Percentiles rank a stretch among this genome's conserved stretches.
phyloP scores from a whole-genome alignment of 192 early-diverging fungal genomes.

The Polychytrium aggregatum region DNA sequence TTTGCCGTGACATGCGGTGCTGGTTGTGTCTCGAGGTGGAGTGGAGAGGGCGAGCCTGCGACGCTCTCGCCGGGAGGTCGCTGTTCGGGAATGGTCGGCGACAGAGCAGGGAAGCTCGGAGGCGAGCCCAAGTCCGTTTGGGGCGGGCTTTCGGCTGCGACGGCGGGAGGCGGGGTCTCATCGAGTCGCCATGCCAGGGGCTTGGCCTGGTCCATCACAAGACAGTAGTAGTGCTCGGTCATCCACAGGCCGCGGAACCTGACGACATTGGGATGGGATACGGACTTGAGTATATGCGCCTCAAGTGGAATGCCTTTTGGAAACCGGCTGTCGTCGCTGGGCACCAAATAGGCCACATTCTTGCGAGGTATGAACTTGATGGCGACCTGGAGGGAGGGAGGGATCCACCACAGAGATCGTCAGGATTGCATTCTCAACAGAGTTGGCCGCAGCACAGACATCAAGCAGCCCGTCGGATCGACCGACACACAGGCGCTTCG shows the following conservation, averaged over 20 bases:
- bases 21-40: background rate
- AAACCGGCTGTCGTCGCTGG: conserved; percentile 2
- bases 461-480: background rate
- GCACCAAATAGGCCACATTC: conserved; percentile 5
- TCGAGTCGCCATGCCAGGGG: too few species aligned
- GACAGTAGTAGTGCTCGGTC: conserved; percentile 7
- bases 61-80: too few species aligned
- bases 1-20: background rate
- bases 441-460: too few species aligned
- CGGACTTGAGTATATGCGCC: conserved; percentile 10
- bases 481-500: too few species aligned
- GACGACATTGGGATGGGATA: conserved; percentile 14
- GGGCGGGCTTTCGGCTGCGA: too few species aligned
- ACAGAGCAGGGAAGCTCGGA: too few species aligned
- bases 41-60: background rate
- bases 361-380: conserved; percentile 12
- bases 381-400: conserved; percentile 8
- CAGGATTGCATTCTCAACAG: too few species aligned
- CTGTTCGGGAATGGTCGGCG: too few species aligned
- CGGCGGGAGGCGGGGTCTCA: too few species aligned
- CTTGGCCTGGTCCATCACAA: conserved; percentile 15
- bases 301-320: conserved; percentile 10
- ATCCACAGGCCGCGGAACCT: conserved; percentile 6
- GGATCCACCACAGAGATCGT: too few species aligned
- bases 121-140: too few species aligned